These are phyloP conservation scores for Apiospora kogelbergensis DNA, from an alignment of 2,329 filamentous ascomycete genomes.

Conservation along the genomic window DNA sequence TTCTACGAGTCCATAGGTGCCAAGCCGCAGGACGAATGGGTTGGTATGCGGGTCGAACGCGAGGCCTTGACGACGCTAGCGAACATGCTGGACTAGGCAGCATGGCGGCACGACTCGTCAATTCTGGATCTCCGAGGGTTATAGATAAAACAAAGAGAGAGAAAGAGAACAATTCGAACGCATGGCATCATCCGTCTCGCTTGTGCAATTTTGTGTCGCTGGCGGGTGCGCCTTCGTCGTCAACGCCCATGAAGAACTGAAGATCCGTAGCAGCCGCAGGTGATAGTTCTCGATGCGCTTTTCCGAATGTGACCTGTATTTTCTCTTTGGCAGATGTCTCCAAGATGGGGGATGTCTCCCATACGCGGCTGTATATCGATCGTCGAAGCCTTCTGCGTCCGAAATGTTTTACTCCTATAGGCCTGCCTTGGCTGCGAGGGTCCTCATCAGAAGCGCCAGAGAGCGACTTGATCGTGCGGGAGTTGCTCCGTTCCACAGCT, in stretches of 20 bases:
- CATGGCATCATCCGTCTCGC: background rate
- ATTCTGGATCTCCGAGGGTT: background rate
- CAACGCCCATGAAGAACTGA: conserved; percentile 49
- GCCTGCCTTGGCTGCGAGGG: conserved; percentile 30
- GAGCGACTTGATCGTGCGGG: conserved; percentile 34
- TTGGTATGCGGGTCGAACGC: conserved; percentile 72
- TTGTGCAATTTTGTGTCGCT: background rate
- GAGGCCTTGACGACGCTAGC: conserved; percentile 63
- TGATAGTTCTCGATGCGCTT: conserved; percentile 25
- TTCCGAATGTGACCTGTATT: conserved; percentile 48
- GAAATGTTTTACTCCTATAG: conserved; percentile 34
- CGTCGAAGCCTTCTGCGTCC: conserved; percentile 45
- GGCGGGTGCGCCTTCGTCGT: background rate
- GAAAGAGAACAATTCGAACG: background rate
- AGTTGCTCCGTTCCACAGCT: conserved; percentile 37
- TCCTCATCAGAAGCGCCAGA: conserved; percentile 39
- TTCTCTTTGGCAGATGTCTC: conserved; percentile 28
- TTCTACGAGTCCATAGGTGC: conserved; percentile 80
- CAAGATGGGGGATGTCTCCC: conserved; percentile 35
- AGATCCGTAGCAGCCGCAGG: conserved; percentile 34
- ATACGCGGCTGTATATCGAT: conserved; percentile 39
- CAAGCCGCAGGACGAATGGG: conserved; percentile 67
- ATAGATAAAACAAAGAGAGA: background rate
- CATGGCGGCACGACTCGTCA: background rate
- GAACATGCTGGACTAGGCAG: conserved; percentile 34